Evolutionary conservation across 106 monocot species (phyloP).

Genomic region (Phalaenopsis aphrodite): DNA sequence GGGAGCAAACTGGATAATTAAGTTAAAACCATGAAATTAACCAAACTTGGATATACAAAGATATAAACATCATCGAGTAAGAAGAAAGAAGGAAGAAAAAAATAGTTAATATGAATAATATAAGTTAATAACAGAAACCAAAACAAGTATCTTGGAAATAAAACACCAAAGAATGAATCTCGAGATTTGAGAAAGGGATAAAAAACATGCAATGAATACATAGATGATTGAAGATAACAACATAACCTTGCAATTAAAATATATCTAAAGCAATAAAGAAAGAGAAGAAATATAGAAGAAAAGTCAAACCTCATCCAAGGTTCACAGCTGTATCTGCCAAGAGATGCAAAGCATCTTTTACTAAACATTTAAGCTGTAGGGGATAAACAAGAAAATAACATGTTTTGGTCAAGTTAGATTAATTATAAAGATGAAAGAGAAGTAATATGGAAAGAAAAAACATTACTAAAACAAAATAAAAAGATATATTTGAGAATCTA

Average conservation of each 20-base stretch:
- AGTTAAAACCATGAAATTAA: too few species aligned
- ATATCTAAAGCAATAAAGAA: background rate
- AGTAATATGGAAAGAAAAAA: background rate
- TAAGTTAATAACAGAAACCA: too few species aligned
- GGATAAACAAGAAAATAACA: background rate
- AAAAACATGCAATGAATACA: background rate
- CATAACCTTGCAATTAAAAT: background rate
- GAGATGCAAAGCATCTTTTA: conserved; percentile 4
- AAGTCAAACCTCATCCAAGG: background rate
- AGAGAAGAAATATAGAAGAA: background rate
- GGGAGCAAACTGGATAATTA: too few species aligned
- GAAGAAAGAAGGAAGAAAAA: too few species aligned
- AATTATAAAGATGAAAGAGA: background rate
- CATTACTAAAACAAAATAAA: background rate
- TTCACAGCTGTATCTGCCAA: background rate
- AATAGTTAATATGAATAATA: too few species aligned
- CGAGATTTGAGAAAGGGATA: too few species aligned
- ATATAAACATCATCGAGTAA: too few species aligned
- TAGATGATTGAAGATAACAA: background rate
- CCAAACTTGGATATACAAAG: too few species aligned
- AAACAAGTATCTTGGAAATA: too few species aligned
- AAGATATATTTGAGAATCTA: background rate
- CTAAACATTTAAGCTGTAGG: background rate
- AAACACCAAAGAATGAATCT: too few species aligned
- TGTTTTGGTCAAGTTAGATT: background rate